A percentile compares a stretch with the other conserved stretches of the same genome.
Conservation (phyloP, 2,329 filamentous ascomycete genomes). For the Sporothrix euskadiensis region DNA sequence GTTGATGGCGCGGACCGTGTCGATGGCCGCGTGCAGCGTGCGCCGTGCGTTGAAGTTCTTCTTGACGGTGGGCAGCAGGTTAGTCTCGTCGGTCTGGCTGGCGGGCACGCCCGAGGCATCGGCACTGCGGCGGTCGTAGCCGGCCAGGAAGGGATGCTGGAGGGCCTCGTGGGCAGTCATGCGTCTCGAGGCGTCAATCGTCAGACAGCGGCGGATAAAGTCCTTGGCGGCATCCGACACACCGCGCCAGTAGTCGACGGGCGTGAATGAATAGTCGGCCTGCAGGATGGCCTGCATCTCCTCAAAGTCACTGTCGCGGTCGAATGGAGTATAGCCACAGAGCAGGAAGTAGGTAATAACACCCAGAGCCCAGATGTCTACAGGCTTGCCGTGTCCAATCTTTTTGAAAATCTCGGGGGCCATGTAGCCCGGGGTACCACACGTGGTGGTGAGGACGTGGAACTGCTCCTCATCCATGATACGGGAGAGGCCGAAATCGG, state of each 20-base stretch:
- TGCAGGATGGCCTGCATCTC: conserved; percentile 99
- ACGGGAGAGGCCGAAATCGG: conserved; percentile 90
- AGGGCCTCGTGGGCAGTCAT: conserved; percentile 86
- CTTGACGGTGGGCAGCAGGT: conserved; percentile 68
- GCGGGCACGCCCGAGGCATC: neutral
- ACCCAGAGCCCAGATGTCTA: conserved; percentile 97
- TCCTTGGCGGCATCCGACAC: conserved; percentile 84
- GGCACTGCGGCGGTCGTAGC: conserved; percentile 43
- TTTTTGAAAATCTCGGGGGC: conserved; percentile 99
- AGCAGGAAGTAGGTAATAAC: conserved; percentile 99
- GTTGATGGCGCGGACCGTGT: conserved; percentile 70
- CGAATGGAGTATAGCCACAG: conserved; percentile 97
- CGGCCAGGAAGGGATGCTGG: conserved; percentile 64
- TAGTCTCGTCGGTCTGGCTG: conserved; percentile 52
- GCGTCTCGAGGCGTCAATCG: conserved; percentile 80
- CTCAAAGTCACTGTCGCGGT: conserved; percentile 94
- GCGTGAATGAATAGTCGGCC: conserved; percentile 94
- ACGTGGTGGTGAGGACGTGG: conserved; percentile 95
- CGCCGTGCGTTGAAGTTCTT: conserved; percentile 73
- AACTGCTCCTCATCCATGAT: conserved; percentile 99
- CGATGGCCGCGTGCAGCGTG: conserved; percentile 69
- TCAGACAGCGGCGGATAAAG: conserved; percentile 90
- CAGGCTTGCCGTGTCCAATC: conserved; percentile 94
- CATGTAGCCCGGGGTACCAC: conserved; percentile 98
- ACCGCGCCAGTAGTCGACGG: conserved; percentile 92